Evolutionary conservation across 2,329 filamentous ascomycete species (phyloP).

Genomic region (Aquanectria penicillioides): DNA sequence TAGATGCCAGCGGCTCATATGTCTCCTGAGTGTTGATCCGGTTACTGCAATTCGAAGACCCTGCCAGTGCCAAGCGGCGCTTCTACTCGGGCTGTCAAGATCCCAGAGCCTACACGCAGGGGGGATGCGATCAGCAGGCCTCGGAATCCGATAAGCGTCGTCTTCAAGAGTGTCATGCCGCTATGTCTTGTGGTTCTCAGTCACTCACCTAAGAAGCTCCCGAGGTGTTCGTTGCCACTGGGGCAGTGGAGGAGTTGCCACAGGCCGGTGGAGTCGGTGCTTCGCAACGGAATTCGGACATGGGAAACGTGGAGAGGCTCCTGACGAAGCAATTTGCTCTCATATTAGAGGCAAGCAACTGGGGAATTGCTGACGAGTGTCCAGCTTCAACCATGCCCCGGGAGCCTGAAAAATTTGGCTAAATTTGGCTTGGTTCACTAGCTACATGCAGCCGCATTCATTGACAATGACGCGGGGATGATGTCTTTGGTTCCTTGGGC

Average conservation of each 20-base stretch:
- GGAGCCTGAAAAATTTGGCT: constrained; percentile 22
- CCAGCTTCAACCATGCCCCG: constrained; percentile 13
- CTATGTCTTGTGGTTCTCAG: constrained; percentile 17
- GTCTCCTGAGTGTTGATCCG: constrained; percentile 2
- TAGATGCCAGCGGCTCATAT: constrained; percentile 28
- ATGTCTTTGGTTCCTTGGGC: constrained; percentile 33
- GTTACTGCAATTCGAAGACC: too few species aligned
- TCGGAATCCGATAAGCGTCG: neutral
- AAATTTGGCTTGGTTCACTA: constrained; percentile 30
- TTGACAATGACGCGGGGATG: constrained; percentile 38
- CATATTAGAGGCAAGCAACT: constrained; percentile 20
- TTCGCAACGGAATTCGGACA: constrained; percentile 4
- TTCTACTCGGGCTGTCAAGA: neutral
- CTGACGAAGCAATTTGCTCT: constrained; percentile 27
- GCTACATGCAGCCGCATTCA: constrained; percentile 27
- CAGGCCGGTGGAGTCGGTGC: constrained; percentile 23
- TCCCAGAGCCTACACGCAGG: neutral
- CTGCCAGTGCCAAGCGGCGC: constrained; percentile 14
- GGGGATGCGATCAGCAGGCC: constrained; percentile 4
- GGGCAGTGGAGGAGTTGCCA: constrained; percentile 26
- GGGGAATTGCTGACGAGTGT: constrained; percentile 29
- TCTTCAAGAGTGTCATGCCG: constrained; percentile 12
- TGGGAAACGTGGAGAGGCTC: constrained; percentile 28
- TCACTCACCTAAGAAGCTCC: constrained; percentile 22
- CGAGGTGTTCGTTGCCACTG: constrained; percentile 18